Conservation (phyloP, 2,329 filamentous ascomycete genomes). For the Seiridium unicorne region DNA sequence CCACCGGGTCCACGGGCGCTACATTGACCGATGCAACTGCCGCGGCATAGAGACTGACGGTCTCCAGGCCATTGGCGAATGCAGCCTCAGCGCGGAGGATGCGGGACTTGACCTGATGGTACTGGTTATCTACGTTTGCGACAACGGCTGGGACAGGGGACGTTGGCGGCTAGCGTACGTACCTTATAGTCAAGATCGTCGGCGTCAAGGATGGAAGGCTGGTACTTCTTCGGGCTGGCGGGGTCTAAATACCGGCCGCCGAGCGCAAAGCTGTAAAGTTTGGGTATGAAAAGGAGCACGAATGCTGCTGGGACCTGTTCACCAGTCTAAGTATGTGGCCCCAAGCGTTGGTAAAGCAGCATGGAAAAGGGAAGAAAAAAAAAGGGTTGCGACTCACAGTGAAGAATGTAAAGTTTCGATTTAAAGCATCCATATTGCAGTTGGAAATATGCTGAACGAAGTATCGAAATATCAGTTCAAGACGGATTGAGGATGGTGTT, state of each 20-base stretch:
- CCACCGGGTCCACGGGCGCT: conserved; percentile 2
- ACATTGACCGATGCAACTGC: conserved; percentile 11
- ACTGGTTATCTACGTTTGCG: neutral
- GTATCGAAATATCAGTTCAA: neutral
- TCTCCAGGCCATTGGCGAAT: conserved; percentile 16
- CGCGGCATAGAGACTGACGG: conserved; percentile 12
- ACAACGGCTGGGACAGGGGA: neutral
- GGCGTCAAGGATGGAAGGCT: conserved; percentile 12
- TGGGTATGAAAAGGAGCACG: conserved; percentile 13
- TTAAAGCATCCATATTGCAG: neutral
- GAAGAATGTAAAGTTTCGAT: conserved; percentile 11
- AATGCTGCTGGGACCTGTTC: conserved; percentile 14
- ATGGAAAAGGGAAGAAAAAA: neutral
- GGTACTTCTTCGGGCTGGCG: conserved; percentile 11
- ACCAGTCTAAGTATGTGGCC: no score
- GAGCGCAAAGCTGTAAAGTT: conserved; percentile 14
- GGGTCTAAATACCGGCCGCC: conserved; percentile 12
- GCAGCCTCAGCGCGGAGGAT: conserved; percentile 15
- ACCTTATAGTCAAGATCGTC: conserved; percentile 13
- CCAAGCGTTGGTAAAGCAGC: neutral
- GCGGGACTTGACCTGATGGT: conserved; percentile 10
- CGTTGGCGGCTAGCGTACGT: neutral
- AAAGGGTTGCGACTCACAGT: neutral
- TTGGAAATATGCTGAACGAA: no score
- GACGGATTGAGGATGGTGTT: no score